Conservation (phyloP, 2,329 filamentous ascomycete species). For the Ustulina deusta region DNA sequence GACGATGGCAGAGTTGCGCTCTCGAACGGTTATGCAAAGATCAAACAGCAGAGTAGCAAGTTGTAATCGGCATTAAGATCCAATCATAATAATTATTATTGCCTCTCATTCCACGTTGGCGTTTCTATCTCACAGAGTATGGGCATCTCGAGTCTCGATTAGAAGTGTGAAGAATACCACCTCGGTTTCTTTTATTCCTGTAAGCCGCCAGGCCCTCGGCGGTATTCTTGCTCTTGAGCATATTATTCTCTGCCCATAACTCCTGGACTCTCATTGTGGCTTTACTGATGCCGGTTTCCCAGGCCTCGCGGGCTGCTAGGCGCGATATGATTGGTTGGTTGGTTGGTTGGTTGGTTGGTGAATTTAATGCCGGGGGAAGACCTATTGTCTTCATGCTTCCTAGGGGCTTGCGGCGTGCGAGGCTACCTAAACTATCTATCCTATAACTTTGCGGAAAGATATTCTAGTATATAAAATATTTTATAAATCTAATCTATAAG, state of each 20-base stretch:
- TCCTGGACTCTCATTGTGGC: slow-evolving; percentile 21
- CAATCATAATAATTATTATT: background rate
- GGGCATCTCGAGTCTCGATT: background rate
- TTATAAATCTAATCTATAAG: too few relatives aligned
- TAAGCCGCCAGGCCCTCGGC: slow-evolving; percentile 40
- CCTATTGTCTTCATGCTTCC: too few relatives aligned
- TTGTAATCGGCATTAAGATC: slow-evolving; percentile 31
- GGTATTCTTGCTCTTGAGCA: slow-evolving; percentile 29
- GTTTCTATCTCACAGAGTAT: slow-evolving; percentile 16
- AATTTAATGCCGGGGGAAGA: too few relatives aligned
- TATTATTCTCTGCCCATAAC: slow-evolving; percentile 25
- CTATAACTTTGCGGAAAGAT: too few relatives aligned
- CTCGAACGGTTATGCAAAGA: slow-evolving; percentile 53
- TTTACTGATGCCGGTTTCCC: slow-evolving; percentile 25
- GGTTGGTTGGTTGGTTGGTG: too few relatives aligned
- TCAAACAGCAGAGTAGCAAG: slow-evolving; percentile 48
- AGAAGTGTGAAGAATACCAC: slow-evolving; percentile 41
- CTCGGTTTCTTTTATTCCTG: slow-evolving; percentile 50
- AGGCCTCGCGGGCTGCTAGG: slow-evolving; percentile 26
- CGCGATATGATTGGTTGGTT: slow-evolving; percentile 30
- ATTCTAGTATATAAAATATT: too few relatives aligned
- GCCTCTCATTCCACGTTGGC: slow-evolving; percentile 45
- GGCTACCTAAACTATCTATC: too few relatives aligned
- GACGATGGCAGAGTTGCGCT: slow-evolving; percentile 50
- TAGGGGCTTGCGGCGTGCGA: too few relatives aligned